phyloP scores from a whole-genome alignment of 192 early-diverging fungal genomes.

The Coemansia sp. region DNA sequence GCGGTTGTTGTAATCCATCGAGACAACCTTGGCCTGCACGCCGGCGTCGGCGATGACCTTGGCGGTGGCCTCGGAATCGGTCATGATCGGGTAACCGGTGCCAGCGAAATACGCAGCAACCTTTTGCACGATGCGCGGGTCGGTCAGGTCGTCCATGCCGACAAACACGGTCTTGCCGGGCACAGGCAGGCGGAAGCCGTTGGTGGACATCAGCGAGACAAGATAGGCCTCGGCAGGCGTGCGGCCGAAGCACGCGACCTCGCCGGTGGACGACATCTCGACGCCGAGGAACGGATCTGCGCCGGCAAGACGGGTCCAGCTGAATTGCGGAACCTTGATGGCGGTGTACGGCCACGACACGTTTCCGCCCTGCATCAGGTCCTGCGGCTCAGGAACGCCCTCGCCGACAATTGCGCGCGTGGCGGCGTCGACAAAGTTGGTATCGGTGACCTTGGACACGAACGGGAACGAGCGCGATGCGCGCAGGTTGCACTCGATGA shows the following conservation, averaged over 20 bases:
- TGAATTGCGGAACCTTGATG: conserved; percentile 95
- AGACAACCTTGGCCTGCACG: conserved; percentile 48
- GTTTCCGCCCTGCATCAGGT: conserved; percentile 46
- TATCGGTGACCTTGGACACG: conserved; percentile 90
- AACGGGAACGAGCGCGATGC: conserved; percentile 98
- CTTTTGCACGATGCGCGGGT: conserved; percentile 66
- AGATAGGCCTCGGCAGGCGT: conserved; percentile 89
- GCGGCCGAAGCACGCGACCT: conserved; percentile 95
- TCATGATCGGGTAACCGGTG: conserved; percentile 69
- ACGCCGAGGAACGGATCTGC: conserved; percentile 97
- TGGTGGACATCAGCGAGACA: conserved; percentile 77
- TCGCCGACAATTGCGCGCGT: conserved; percentile 75
- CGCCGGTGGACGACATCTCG: conserved; percentile 98
- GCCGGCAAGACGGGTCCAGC: conserved; percentile 91
- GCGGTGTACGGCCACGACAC: conserved; percentile 69
- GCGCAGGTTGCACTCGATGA: conserved; percentile 98
- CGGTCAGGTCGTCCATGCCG: conserved; percentile 73
- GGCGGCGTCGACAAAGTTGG: conserved; percentile 90
- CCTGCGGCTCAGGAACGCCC: conserved; percentile 60
- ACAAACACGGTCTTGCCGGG: conserved; percentile 64
- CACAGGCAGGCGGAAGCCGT: conserved; percentile 85
- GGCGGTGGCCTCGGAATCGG: conserved; percentile 63
- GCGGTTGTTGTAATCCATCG: conserved; percentile 57
- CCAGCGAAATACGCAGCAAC: conserved; percentile 61
- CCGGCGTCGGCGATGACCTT: conserved; percentile 51